Conservation (phyloP, 2,329 filamentous ascomycete genomes). For the Aaosphaeria pasadenensis region DNA sequence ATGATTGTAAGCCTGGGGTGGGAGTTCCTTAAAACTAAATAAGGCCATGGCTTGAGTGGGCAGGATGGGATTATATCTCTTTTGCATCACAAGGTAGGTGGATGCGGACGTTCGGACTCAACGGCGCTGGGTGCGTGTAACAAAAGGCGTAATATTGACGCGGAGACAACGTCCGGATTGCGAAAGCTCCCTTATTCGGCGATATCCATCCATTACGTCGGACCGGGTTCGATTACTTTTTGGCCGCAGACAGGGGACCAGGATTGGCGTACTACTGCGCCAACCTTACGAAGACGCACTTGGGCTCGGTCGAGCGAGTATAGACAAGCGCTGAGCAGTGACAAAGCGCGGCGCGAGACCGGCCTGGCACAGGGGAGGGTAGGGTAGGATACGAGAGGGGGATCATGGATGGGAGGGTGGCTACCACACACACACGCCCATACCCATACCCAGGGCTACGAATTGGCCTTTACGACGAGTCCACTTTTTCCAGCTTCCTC, state of each 20-base stretch:
- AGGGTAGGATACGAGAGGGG: not conserved
- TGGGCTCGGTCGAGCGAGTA: constrained; percentile 17
- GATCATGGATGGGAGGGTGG: not conserved
- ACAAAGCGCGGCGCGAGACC: constrained; percentile 33
- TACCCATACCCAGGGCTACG: too few relatives aligned
- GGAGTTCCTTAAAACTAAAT: constrained; percentile 24
- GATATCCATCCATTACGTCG: constrained; percentile 27
- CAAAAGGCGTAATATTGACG: constrained; percentile 13
- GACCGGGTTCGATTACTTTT: constrained; percentile 33
- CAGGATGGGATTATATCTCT: constrained; percentile 37
- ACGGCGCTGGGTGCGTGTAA: constrained; percentile 30
- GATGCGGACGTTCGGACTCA: constrained; percentile 37
- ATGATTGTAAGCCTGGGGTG: constrained; percentile 11
- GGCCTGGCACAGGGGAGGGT: constrained; percentile 23
- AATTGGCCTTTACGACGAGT: too few relatives aligned
- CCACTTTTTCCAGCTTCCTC: too few relatives aligned
- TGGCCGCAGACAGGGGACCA: constrained; percentile 25
- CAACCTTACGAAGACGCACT: constrained; percentile 32
- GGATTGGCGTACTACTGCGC: constrained; percentile 30
- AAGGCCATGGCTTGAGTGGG: constrained; percentile 25
- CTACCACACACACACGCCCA: too few relatives aligned
- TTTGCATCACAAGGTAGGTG: constrained; percentile 35
- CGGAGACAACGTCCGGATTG: constrained; percentile 11
- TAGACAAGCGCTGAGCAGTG: constrained; percentile 13
- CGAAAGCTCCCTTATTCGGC: constrained; percentile 24